Base-by-base conservation (phyloP, 352 stramenopile species). In the Globisporangium takayamanum region DNA sequence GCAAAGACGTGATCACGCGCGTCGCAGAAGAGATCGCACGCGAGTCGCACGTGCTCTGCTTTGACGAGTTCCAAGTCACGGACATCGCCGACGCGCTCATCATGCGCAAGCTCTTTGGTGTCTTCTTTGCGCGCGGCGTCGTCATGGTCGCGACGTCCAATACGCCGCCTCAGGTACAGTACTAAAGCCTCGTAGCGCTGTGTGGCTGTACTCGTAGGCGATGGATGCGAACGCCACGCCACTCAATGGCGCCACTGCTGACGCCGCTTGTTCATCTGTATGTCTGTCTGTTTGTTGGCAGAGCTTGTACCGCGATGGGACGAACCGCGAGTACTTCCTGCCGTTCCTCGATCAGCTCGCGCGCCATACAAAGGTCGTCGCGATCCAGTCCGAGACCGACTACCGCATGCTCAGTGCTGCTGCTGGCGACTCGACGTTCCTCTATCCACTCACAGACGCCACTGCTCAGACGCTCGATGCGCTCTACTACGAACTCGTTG, bases 11-110 rank as follows among this genome's bases (percentile, higher is more conserved):
- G 25, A 86, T 92, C 60, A 62, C 74, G 16, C 64, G 85, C 36
- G 89, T 98, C 25, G 94, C 88, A 15, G 59, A 89, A 26, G 71
- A 94, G 59, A 78, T 99, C 22, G 85, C 92, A 5, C 49, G 76
- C 18, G 84, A 98, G 68, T 85, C 81, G 44, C 88, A 94, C 45
- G 41, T 99, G 51, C 73, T 99, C 28, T 98, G 94, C 78, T 97
- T 99, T 60, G 97, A 99, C 74, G 97, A 99, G 78, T 98, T 99
- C 67, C 95, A 99, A 83, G 89, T 99, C 18, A 98, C 91, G 1
- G 95, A 99, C 72, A 92, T 99, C 62, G 95, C 92, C 2, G 94
- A 99, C 72, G 97, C 97, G 33, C 82, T 99, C 62, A 98, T 99
- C 67, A 88, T 99, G 79, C 80, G 80, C 58, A 96, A 97, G 71